These are phyloP conservation scores for Elymus sibiricus DNA, from an alignment of 176 grass and related monocot genomes.

Conservation along the genomic window DNA sequence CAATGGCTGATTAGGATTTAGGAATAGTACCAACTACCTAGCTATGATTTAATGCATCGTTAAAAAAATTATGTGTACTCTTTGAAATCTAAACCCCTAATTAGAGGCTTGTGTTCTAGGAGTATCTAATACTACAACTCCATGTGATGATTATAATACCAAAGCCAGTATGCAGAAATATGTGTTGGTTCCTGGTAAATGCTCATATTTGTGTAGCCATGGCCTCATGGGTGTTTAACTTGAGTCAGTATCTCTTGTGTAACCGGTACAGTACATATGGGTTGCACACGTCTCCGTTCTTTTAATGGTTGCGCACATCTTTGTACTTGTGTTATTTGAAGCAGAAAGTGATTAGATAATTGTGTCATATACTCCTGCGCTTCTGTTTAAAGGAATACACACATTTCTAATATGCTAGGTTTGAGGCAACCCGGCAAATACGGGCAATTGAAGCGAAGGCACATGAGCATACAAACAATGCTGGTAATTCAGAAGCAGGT, in stretches of 20 bases:
- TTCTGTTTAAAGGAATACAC: constrained; percentile 6
- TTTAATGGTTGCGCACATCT: too few relatives aligned
- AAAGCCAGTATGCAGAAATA: not conserved
- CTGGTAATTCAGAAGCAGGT: constrained; percentile 16
- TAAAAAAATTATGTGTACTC: not conserved
- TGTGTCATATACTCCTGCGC: not conserved
- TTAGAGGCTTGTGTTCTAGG: not conserved
- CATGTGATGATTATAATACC: not conserved
- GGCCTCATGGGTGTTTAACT: not conserved
- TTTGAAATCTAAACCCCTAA: not conserved
- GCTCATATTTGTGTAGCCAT: not conserved
- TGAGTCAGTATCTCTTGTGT: not conserved
- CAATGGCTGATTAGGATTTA: constrained; percentile 1
- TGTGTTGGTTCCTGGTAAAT: not conserved
- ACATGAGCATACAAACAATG: constrained; percentile 29
- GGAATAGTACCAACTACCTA: not conserved
- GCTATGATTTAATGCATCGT: not conserved
- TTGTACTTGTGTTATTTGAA: too few relatives aligned
- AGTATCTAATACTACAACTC: not conserved
- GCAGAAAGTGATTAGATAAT: not conserved
- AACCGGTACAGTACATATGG: not conserved
- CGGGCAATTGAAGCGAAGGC: constrained; percentile 62
- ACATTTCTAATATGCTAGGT: constrained; percentile 27
- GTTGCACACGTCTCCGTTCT: too few relatives aligned
- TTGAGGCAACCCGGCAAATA: constrained; percentile 85